Percentiles rank a stretch among this genome's conserved stretches.
phyloP scores from a whole-genome alignment of 441 rosid genomes.

The Hura crepitans region DNA sequence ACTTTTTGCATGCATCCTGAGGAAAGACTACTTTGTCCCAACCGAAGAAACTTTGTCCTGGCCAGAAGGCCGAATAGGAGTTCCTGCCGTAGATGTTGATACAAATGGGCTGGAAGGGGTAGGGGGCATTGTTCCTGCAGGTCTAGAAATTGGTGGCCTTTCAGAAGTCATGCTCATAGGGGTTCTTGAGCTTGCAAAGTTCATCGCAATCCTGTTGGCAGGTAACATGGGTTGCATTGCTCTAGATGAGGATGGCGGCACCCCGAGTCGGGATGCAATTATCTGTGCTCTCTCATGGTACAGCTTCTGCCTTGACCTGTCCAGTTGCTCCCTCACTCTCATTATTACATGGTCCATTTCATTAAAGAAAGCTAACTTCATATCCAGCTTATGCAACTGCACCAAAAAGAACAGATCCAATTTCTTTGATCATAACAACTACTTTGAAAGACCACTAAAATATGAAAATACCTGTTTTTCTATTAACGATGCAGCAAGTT shows the following conservation, averaged over 20 bases:
- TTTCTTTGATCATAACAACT: conserved; percentile 6
- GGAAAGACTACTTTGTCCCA: conserved; percentile 34
- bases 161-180: conserved; percentile 54
- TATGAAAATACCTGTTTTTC: conserved; percentile 71
- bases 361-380: conserved; percentile 68
- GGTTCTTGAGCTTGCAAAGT: conserved; percentile 57
- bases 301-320: conserved; percentile 77
- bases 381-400: conserved; percentile 87
- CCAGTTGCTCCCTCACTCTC: conserved; percentile 84
- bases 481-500: conserved; percentile 60
- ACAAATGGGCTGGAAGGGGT: conserved; percentile 42
- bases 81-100: conserved; percentile 47
- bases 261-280: conserved; percentile 80
- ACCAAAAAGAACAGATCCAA: conserved; percentile 14
- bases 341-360: conserved; percentile 64
- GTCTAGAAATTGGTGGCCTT: conserved; percentile 69
- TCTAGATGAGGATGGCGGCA: conserved; percentile 63
- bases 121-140: conserved; percentile 43
- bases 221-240: conserved; percentile 49
- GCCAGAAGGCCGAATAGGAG: conserved; percentile 46
- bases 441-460: not conserved
- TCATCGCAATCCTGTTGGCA: conserved; percentile 63
- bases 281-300: conserved; percentile 89
- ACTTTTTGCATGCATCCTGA: conserved; percentile 26
- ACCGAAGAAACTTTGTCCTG: conserved; percentile 44